Conservation (phyloP, 495 filamentous ascomycete species). For the Margaritispora aquatica region DNA sequence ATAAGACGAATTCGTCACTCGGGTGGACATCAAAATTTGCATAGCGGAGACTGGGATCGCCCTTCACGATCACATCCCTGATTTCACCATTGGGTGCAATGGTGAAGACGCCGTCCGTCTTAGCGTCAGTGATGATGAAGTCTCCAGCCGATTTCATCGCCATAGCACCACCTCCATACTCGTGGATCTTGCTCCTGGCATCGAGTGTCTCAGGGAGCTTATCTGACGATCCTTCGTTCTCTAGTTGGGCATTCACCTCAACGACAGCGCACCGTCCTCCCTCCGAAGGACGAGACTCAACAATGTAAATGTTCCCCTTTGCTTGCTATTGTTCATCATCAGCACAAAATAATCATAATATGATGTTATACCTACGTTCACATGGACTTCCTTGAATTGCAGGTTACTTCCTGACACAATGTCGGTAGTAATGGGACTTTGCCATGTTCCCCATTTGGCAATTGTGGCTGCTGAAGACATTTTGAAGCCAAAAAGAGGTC, state of each 20-base stretch:
- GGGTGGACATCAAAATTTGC: slow-evolving; percentile 36
- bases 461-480: not conserved
- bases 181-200: slow-evolving; percentile 36
- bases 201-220: slow-evolving; percentile 35
- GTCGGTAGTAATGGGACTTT: slow-evolving; percentile 36
- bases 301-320: slow-evolving; percentile 33
- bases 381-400: slow-evolving; percentile 22
- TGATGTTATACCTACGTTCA: slow-evolving; percentile 25
- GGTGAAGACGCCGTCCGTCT: slow-evolving; percentile 31
- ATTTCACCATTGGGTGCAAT: slow-evolving; percentile 27
- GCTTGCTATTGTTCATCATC: slow-evolving; percentile 14
- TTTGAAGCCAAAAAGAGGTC: not conserved
- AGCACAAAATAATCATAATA: too few species aligned
- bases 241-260: slow-evolving; percentile 17
- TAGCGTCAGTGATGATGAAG: slow-evolving; percentile 37
- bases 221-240: slow-evolving; percentile 26
- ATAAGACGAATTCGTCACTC: slow-evolving; percentile 31
- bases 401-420: slow-evolving; percentile 28
- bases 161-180: slow-evolving; percentile 36
- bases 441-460: slow-evolving; percentile 39
- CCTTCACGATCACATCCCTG: slow-evolving; percentile 21
- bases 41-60: slow-evolving; percentile 29
- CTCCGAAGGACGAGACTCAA: slow-evolving; percentile 33
- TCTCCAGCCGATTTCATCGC: slow-evolving; percentile 27
- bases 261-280: slow-evolving; percentile 35